Conservation (phyloP, 1,139 yeast genomes). For the Pichia sp. region DNA sequence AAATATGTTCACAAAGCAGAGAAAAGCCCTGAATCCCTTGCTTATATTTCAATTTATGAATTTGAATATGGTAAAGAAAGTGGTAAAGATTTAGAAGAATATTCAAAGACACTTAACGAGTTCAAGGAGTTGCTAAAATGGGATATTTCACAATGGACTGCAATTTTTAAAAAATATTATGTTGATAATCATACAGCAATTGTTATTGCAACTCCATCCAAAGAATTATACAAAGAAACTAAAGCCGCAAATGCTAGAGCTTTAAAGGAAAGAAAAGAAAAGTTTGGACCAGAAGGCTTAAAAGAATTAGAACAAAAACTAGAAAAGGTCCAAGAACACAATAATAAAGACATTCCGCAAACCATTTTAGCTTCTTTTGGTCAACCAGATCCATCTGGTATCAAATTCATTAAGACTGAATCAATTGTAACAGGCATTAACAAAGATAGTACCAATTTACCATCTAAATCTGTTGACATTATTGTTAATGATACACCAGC, state of each 20-base stretch:
- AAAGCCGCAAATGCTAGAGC: slow-evolving; percentile 48
- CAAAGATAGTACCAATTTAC: slow-evolving; percentile 18
- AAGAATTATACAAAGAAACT: slow-evolving; percentile 45
- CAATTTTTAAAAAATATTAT: slow-evolving; percentile 46
- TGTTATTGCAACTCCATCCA: slow-evolving; percentile 73
- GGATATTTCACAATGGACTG: slow-evolving; percentile 64
- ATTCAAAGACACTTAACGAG: slow-evolving; percentile 52
- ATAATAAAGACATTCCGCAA: slow-evolving; percentile 72
- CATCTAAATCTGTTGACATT: slow-evolving; percentile 26
- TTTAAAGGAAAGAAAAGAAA: slow-evolving; percentile 41
- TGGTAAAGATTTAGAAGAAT: slow-evolving; percentile 50
- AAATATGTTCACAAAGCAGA: slow-evolving; percentile 62
- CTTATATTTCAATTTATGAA: slow-evolving; percentile 66
- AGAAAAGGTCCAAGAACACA: slow-evolving; percentile 56
- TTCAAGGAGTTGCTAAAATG: slow-evolving; percentile 56
- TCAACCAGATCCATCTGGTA: slow-evolving; percentile 69
- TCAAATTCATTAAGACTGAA: slow-evolving; percentile 63
- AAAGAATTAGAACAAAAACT: slow-evolving; percentile 43
- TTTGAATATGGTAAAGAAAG: slow-evolving; percentile 69
- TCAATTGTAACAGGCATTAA: slow-evolving; percentile 50
- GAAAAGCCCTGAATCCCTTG: slow-evolving; percentile 52
- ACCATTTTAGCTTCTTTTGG: slow-evolving; percentile 53
- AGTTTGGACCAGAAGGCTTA: slow-evolving; percentile 59
- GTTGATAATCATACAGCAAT: slow-evolving; percentile 64
- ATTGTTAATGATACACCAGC: slow-evolving; percentile 39